A percentile compares a stretch with the other conserved stretches of the same genome.
These are phyloP conservation scores for Penicillium turbatum DNA, from an alignment of 495 filamentous ascomycete genomes.

Conservation along the genomic window DNA sequence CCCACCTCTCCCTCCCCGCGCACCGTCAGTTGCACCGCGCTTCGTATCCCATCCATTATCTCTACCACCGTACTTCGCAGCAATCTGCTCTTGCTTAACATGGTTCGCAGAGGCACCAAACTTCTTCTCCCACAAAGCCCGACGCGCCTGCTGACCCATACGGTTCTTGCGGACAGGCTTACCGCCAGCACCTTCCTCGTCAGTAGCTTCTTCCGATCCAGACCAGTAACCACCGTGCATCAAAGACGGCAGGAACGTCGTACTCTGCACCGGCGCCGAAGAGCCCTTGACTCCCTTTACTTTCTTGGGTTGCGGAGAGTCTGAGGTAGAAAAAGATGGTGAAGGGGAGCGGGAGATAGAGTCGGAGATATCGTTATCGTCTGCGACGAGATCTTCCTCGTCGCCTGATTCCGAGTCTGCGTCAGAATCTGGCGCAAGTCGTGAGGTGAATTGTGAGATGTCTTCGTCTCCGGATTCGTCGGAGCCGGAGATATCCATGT, in stretches of 20 bases:
- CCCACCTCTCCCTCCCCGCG: slow-evolving; percentile 13
- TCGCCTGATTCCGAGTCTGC: slow-evolving; percentile 42
- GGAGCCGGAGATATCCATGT: slow-evolving; percentile 21
- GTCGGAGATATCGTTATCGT: slow-evolving; percentile 26
- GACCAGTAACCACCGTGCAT: slow-evolving; percentile 87
- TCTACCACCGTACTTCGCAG: slow-evolving; percentile 26
- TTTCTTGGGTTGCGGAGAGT: slow-evolving; percentile 40
- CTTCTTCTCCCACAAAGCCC: slow-evolving; percentile 89
- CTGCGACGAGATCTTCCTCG: slow-evolving; percentile 15
- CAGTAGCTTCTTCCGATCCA: slow-evolving; percentile 66
- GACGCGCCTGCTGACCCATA: slow-evolving; percentile 80
- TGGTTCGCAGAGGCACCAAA: slow-evolving; percentile 75
- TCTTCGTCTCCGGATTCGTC: slow-evolving; percentile 42
- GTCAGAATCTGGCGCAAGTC: slow-evolving; percentile 50
- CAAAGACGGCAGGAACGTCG: slow-evolving; percentile 82
- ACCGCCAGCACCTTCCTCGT: slow-evolving; percentile 30
- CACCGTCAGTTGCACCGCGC: slow-evolving; percentile 38
- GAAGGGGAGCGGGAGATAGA: slow-evolving; percentile 40
- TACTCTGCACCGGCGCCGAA: slow-evolving; percentile 47
- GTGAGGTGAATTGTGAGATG: slow-evolving; percentile 48
- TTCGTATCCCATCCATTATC: slow-evolving; percentile 49
- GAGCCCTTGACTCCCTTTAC: slow-evolving; percentile 37
- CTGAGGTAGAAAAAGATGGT: slow-evolving; percentile 27
- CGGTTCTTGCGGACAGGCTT: slow-evolving; percentile 67
- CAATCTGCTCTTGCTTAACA: slow-evolving; percentile 40